Percentiles rank a stretch among this genome's conserved stretches.
phyloP scores from a whole-genome alignment of 225 moss, liverwort and hornwort species.

The Bryum argenteum region DNA sequence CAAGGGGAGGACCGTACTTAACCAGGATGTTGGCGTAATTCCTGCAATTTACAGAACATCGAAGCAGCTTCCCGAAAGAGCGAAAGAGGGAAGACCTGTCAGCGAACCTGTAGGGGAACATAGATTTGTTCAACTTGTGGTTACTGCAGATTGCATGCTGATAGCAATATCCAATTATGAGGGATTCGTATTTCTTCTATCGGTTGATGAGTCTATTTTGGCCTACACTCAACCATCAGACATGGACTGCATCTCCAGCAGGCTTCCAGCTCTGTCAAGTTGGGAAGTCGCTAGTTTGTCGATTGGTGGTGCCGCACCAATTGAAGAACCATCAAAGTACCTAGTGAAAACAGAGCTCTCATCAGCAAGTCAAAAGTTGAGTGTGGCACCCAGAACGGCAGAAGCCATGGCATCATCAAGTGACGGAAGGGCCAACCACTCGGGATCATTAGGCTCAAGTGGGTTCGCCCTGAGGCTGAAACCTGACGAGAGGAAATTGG shows the following conservation, averaged over 20 bases:
- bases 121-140: constrained; percentile 37
- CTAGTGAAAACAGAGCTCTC: constrained; percentile 15
- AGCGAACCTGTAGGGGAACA: constrained; percentile 15
- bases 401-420: background rate
- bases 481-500: constrained; percentile 24
- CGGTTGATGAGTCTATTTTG: constrained; percentile 58
- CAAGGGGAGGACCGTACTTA: background rate
- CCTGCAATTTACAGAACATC: background rate
- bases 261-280: constrained; percentile 46
- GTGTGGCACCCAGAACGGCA: background rate
- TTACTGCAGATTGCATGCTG: constrained; percentile 63
- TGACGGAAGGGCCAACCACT: constrained; percentile 28
- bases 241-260: constrained; percentile 3
- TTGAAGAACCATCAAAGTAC: constrained; percentile 16
- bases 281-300: constrained; percentile 66
- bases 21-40: background rate
- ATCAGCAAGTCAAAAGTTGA: constrained; percentile 12
- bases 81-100: constrained; percentile 1
- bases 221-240: constrained; percentile 15
- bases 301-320: constrained; percentile 36
- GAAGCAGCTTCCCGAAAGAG: background rate
- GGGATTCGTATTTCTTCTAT: constrained; percentile 62
- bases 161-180: constrained; percentile 52
- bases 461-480: constrained; percentile 58
- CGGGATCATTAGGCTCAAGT: constrained; percentile 45